Evolutionary conservation across 1,139 yeast genomes (phyloP), one percentile per base, ranked within the genome.

Genomic region (Arxiozyma bovina): DNA sequence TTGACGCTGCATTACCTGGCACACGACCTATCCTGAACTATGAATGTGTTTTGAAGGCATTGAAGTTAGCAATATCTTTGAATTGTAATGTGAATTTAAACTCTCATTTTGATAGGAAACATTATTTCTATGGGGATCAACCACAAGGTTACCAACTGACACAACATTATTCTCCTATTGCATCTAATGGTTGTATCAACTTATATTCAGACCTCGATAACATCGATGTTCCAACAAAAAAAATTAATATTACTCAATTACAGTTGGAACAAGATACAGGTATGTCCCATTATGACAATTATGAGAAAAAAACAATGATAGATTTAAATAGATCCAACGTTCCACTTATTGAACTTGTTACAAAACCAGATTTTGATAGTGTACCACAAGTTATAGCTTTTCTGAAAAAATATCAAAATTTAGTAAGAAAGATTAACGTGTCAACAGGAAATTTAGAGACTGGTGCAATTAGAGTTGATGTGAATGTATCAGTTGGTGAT

Each of bases 181-280:
- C 97, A 1, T 74, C 69, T 43, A 74, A 79, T 50, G 99, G 99
- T 0, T 60, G 57, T 22, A 52, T 93, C 48, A 68, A 67, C 40
- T 68, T 93, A 49, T 69, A 63, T 15, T 70, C 72, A 25, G 71
- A 78, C 45, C 71, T 77, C 53, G 96, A 89, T 65, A 83, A 80
- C 9, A 74, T 82, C 1, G 68, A 72, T 0, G 68, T 70, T 8
- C 64, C 64, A 3, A 73, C 73, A 45, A 74, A 77, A 55, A 63
- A 55, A 8, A 81, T 84, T 7, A 62, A 74, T 5, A 81, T 91
- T 44, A 82, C 78, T 54, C 96, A 90, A 68, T 71, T 91, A 42
- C 98, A 91, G 68, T 72, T 91, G 27, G 98, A 91, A 64, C 98
- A 91, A 69, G 99, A 93, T 67, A 93, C 99, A 0, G 99, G 96